Evolutionary conservation across 495 filamentous ascomycete genomes (phyloP), one percentile per base, ranked within the genome.

Genomic region (Cryomyces antarcticus): DNA sequence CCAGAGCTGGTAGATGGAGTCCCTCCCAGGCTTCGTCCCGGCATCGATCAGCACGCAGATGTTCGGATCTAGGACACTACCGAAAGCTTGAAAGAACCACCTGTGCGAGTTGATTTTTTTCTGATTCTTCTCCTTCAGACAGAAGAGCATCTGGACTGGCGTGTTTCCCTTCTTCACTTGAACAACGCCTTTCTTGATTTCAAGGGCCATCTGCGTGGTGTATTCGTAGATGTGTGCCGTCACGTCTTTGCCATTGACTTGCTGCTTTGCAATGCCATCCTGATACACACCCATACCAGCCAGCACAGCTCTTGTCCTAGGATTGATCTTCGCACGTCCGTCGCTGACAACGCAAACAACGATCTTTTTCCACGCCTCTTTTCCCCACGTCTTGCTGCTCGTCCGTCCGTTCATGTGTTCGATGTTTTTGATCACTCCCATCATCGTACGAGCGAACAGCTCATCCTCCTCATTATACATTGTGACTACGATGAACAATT

Each of bases 391-490:
- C 62, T 88, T 92, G 58, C 86, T 93, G 50, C 76, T 79, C 5
- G 77, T 80, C 31, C 88, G 70, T 33, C 75, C 82, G 64, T 87
- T 93, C 82, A 99, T 92, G 63, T 86, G 83, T 61, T 94, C 83
- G 50, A 99, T 80, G 56, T 99, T 99, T 64, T 95, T 95, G 66
- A 96, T 80, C 1, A 99, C 88, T 62, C 92, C 92, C 6, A 79
- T 82, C 84, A 99, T 82, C 4, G 92, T 99, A 31, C 92, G 75
- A 33, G 92, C 86, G 55, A 99, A 94, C 12, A 96, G 70, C 46
- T 94, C 81, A 46, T 96, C 92, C 56, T 99, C 86, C 58, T 99
- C 92, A 53, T 99, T 99, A 64, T 85, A 99, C 92, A 99, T 99
- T 30, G 92, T 99, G 35, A 99, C 72, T 6, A 83, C 89, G 55